These are phyloP conservation scores for Extremus antarcticus DNA, from an alignment of 495 filamentous ascomycete genomes.

Conservation along the genomic window DNA sequence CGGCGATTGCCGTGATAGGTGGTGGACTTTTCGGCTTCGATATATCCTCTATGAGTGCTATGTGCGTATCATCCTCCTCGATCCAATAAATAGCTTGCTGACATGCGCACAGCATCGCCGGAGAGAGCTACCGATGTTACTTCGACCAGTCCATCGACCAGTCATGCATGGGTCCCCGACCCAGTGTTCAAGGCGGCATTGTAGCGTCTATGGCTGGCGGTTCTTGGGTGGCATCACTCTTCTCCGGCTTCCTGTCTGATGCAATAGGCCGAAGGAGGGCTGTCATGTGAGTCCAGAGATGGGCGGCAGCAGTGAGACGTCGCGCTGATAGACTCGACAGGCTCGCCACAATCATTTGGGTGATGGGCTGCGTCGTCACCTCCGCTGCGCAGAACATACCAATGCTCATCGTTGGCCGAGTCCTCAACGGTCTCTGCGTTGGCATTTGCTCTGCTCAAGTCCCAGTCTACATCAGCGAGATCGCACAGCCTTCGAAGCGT, in stretches of 20 bases:
- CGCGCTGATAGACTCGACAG: not conserved
- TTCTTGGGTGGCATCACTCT: conserved; percentile 56
- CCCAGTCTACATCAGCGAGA: conserved; percentile 65
- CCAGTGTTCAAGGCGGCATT: conserved; percentile 26
- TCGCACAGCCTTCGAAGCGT: conserved; percentile 52
- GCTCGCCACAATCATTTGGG: conserved; percentile 4
- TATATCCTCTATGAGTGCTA: conserved; percentile 67
- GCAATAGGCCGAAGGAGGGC: conserved; percentile 50
- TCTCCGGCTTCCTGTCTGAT: conserved; percentile 57
- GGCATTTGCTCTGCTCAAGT: conserved; percentile 66
- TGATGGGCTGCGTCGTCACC: conserved; percentile 52
- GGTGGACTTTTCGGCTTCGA: conserved; percentile 77
- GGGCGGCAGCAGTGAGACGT: not conserved
- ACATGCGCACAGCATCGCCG: conserved; percentile 25
- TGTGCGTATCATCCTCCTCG: conserved; percentile 23
- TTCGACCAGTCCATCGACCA: conserved; percentile 20
- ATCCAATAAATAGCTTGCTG: not conserved
- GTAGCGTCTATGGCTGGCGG: conserved; percentile 56
- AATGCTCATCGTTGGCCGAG: conserved; percentile 63
- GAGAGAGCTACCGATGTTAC: conserved; percentile 22
- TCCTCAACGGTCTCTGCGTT: conserved; percentile 60
- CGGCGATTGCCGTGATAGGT: conserved; percentile 61
- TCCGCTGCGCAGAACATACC: conserved; percentile 59
- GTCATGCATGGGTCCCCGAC: conserved; percentile 20
- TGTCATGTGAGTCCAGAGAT: conserved; percentile 50